phyloP scores from a whole-genome alignment of 1,284 basidiomycete species.

The Melampsora larici-populina region DNA sequence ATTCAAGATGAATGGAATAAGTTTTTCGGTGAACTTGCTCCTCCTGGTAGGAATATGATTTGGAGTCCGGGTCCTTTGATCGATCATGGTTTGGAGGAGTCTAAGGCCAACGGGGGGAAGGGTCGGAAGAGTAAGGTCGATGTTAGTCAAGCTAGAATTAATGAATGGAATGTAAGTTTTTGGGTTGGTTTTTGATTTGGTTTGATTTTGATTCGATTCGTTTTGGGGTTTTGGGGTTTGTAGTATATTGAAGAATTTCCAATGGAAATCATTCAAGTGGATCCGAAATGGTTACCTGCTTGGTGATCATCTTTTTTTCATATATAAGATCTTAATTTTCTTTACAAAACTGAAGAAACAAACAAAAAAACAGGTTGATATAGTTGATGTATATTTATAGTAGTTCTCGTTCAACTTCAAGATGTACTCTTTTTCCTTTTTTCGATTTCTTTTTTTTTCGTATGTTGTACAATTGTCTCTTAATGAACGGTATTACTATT shows the following conservation, averaged over 20 bases:
- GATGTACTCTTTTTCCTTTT: too few species aligned
- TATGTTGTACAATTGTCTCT: too few species aligned
- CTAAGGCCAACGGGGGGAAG: constrained; percentile 5
- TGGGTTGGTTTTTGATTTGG: not conserved
- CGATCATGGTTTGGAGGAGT: not conserved
- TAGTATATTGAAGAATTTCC: constrained; percentile 41
- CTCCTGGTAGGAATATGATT: constrained; percentile 37
- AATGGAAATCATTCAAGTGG: constrained; percentile 16
- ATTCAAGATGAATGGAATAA: constrained; percentile 31
- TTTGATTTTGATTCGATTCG: not conserved
- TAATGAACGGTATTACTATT: too few species aligned
- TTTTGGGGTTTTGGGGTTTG: not conserved
- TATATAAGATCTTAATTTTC: too few species aligned
- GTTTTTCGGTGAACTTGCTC: constrained; percentile 33
- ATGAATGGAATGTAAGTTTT: constrained; percentile 30
- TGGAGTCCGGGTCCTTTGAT: constrained; percentile 28
- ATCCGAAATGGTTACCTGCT: constrained; percentile 25
- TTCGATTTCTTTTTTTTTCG: too few species aligned
- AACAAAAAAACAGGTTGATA: too few species aligned
- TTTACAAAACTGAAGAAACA: too few species aligned
- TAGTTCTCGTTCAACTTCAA: too few species aligned
- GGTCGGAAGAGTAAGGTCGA: constrained; percentile 22
- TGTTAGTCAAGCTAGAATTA: constrained; percentile 10
- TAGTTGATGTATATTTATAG: too few species aligned
- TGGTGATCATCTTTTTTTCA: constrained; percentile 25